Conservation (phyloP, 495 filamentous ascomycete species). For the Xylaria longipes region DNA sequence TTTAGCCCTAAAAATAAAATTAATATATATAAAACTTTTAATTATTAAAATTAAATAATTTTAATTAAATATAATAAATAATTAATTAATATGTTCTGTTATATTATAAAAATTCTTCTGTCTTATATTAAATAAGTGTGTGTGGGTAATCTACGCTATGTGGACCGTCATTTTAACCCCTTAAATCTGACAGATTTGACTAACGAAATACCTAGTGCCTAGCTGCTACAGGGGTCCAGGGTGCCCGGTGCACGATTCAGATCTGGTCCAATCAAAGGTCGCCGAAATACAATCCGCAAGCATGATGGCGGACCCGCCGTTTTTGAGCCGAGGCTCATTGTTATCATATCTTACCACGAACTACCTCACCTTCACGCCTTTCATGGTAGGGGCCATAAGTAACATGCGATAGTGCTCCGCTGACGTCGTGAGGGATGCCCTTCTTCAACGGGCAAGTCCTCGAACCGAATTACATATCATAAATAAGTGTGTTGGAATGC, state of each 20-base stretch:
- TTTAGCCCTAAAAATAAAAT: too few relatives aligned
- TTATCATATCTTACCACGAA: conserved; percentile 2
- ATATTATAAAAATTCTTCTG: too few relatives aligned
- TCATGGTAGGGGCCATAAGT: not conserved
- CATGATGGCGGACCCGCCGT: not conserved
- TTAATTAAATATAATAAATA: too few relatives aligned
- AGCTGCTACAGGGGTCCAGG: not conserved
- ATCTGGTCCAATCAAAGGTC: not conserved
- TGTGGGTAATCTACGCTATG: too few relatives aligned
- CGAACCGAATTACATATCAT: conserved; percentile 8
- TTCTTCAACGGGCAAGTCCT: conserved; percentile 1
- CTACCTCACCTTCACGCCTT: not conserved
- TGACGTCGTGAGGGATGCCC: conserved; percentile 4
- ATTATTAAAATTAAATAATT: too few relatives aligned
- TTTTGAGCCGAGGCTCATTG: conserved; percentile 22
- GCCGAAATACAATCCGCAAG: not conserved
- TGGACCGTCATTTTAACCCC: too few relatives aligned
- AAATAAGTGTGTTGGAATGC: conserved; percentile 16
- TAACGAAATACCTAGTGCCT: conserved; percentile 5
- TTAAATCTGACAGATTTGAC: not conserved
- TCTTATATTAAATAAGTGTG: too few relatives aligned
- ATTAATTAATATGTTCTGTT: too few relatives aligned
- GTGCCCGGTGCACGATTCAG: not conserved
- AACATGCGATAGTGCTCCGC: conserved; percentile 1
- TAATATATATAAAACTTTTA: too few relatives aligned